Percentiles rank a stretch among this genome's conserved stretches.
phyloP scores from a whole-genome alignment of 2,329 filamentous ascomycete genomes.

The Fusarium paranaense region DNA sequence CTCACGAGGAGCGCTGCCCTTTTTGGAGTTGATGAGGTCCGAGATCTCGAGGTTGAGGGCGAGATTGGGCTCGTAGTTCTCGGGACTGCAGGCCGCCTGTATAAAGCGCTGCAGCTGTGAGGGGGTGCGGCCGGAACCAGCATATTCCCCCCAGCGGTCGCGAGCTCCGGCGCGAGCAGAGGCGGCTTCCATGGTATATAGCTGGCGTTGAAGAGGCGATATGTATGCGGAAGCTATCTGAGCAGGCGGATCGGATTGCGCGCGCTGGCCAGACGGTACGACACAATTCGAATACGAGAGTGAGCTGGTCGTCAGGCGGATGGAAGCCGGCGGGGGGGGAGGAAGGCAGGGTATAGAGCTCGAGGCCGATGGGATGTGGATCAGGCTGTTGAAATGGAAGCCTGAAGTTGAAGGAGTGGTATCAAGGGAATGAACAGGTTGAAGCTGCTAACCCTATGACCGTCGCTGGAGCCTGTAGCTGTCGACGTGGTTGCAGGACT shows the following conservation, averaged over 20 bases:
- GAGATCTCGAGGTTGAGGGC: conserved; percentile 96
- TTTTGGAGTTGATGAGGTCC: conserved; percentile 97
- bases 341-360: conserved; percentile 15
- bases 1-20: conserved; percentile 94
- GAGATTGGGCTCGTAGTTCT: conserved; percentile 98
- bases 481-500: neutral
- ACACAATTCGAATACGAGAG: conserved; percentile 16
- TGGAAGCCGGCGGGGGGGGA: conserved; percentile 21
- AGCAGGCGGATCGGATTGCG: conserved; percentile 9
- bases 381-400: conserved; percentile 19
- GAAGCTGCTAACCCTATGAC: neutral
- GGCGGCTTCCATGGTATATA: conserved; percentile 82
- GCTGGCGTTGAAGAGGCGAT: neutral
- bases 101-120: conserved; percentile 96
- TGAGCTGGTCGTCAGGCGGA: conserved; percentile 24
- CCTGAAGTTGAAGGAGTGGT: neutral
- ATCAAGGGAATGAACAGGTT: neutral
- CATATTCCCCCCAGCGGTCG: conserved; percentile 86
- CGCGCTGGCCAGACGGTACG: conserved; percentile 3
- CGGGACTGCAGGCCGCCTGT: conserved; percentile 93
- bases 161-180: conserved; percentile 94
- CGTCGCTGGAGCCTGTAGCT: neutral
- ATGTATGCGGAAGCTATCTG: neutral
- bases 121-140: conserved; percentile 76
- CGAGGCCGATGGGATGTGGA: conserved; percentile 16